phyloP scores from a whole-genome alignment of 495 filamentous ascomycete species.

The Cenococcum geophilum region DNA sequence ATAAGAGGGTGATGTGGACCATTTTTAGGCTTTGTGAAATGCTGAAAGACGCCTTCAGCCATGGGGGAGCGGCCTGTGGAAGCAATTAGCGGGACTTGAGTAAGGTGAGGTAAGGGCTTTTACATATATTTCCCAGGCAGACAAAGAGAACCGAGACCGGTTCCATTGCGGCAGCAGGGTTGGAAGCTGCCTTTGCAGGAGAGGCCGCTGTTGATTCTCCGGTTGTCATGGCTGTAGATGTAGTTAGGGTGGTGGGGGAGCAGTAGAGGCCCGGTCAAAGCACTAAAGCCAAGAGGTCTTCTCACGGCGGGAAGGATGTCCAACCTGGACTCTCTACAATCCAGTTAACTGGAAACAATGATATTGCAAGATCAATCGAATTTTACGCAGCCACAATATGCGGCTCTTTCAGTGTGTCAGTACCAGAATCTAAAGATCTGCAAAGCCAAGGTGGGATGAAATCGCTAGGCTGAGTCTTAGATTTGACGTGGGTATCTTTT shows the following conservation, averaged over 20 bases:
- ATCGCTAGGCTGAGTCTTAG: no score
- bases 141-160: constrained; percentile 83
- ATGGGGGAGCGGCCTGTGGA: constrained; percentile 66
- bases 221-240: constrained; percentile 17
- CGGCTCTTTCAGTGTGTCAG: no score
- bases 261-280: neutral
- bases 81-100: constrained; percentile 8
- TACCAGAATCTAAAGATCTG: no score
- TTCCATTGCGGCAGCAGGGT: constrained; percentile 21
- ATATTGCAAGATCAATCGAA: no score
- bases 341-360: no score
- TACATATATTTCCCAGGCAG: constrained; percentile 94
- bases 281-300: neutral
- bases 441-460: no score
- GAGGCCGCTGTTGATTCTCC: constrained; percentile 12
- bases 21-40: constrained; percentile 50
- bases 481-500: no score
- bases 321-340: no score
- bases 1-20: constrained; percentile 54
- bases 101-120: constrained; percentile 29
- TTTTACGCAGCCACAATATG: no score
- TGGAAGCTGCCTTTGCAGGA: neutral
- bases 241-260: neutral
- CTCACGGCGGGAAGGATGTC: no score
- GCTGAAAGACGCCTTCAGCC: constrained; percentile 88